Evolutionary conservation across 116 monocot genomes (phyloP), one percentile per base, ranked within the genome.

Genomic region (Iris pallida): DNA sequence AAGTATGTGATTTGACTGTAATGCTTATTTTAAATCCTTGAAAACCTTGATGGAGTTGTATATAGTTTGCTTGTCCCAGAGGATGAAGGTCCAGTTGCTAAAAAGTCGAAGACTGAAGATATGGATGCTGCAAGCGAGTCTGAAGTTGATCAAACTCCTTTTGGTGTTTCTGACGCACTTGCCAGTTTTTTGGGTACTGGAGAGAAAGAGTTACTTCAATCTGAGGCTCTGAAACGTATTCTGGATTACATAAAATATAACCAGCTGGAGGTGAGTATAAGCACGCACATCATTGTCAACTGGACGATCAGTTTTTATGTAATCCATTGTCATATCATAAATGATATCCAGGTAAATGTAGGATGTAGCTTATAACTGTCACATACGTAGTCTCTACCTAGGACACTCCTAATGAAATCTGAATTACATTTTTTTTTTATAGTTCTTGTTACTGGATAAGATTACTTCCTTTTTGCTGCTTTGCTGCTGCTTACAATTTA

Each of bases 231-330:
- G 53, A 85, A 73, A 51, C 82, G 83, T 57, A 67, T 94, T 49
- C 83, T 85, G 87, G 85, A 87, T 64, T 86, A 94, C 70, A 88
- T 94, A 65, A 94, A 90, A 77, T 73, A 58, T 45, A 90, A 94
- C 57, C 75, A 83, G 16, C 70, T 94, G 47, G 83, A 94, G 94
- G 94, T 94, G 68, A 48, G 80, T 58, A 45, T 18, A 46, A 58
- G 19, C 16, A 6, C 19, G 57, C 16, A 55, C 15, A 43, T 15
- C 1, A 54, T 16, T 30, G 30, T 30, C 30, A 30, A 30, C 30
- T 30, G 30, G 30, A 30, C 30, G 0, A 30, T 30, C 30, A 3
- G 2, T 30, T 30, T 30, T 30, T 30, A 1, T 0, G 2, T 30
- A 30, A 30, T 30, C 30, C 30, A 30, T 30, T 30, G 3, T 30